Evolutionary conservation across 1,139 yeast genomes (phyloP).

Genomic region (Yamadazyma songkhlaensis): DNA sequence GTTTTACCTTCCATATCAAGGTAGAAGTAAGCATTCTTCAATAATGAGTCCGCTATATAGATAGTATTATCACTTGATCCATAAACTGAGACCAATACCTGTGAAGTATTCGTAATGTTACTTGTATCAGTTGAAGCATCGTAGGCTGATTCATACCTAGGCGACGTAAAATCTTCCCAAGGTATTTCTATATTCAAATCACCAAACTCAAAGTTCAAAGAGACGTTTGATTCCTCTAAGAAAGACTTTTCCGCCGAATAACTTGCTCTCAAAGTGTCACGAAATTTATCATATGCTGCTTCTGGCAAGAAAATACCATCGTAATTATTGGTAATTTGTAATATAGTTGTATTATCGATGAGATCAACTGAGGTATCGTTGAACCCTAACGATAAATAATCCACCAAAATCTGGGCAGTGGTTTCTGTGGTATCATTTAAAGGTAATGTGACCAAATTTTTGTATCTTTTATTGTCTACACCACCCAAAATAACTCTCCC

Average conservation of each 20-base stretch:
- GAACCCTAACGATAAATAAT: background rate
- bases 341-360: background rate
- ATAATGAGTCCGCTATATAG: slow-evolving; percentile 2
- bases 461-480: slow-evolving; percentile 1
- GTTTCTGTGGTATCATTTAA: background rate
- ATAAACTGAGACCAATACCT: background rate
- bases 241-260: too few species aligned
- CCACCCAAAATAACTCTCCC: slow-evolving; percentile 4
- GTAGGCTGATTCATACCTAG: background rate
- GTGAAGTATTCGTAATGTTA: background rate
- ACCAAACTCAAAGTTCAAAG: background rate
- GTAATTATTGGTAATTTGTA: slow-evolving; percentile 4
- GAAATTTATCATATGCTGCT: background rate
- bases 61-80: background rate
- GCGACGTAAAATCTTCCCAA: background rate
- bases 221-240: background rate
- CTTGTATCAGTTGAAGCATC: background rate
- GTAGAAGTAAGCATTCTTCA: background rate
- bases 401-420: background rate
- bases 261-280: background rate
- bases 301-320: slow-evolving; percentile 3
- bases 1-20: slow-evolving; percentile 3
- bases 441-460: slow-evolving; percentile 2
- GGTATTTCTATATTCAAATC: slow-evolving; percentile 1
- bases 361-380: background rate